Evolutionary conservation across 139 green algal genomes (phyloP), one percentile per base, ranked within the genome.

Genomic region (Tetradesmus obliquus): DNA sequence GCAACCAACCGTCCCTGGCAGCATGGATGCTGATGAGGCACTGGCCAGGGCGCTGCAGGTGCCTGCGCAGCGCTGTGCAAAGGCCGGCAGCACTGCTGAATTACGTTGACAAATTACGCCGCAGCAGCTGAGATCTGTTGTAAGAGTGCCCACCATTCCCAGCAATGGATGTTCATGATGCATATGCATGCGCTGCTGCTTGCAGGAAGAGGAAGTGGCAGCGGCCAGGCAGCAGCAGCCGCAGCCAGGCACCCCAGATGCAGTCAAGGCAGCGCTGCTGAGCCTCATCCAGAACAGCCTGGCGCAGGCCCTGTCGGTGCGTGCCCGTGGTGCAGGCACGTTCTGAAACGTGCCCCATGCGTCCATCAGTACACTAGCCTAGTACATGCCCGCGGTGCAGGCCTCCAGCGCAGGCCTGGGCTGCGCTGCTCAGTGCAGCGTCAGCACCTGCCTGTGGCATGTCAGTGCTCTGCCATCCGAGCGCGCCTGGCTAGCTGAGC

Each of bases 1-100:
- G 4, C 32, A 22, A 55, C 79, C 54, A 17, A 7, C n/a, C 79
- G 5, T 83, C n/a, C 7, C 10, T 3, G 20, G 86, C 19, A 83
- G 24, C 81, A 95, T 95, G 94, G 91, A 95, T 66, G 32, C 89
- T 13, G 93, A 95, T 53, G 92, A 93, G 45, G 62, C 89, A 5
- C 82, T 95, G 0, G 92, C 94, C 2, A 85, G 88, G 15, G 88
- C 93, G 86, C 81, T 95, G 80, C 94, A 95, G 94, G 94, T 94
- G 74, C 83, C 17, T 53, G 24, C 71, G 53, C 54, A n/a, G 45
- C 3, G 32, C 32, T 45, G 32, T 45, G 32, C 32, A 45, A 45
- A 45, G 32, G 32, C 32, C 12, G 79, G 84, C 13, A 79, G 13
- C 2, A 80, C 3, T 4, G 2, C 22, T 17, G 58, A 24, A 89